phyloP scores from a whole-genome alignment of 2,329 filamentous ascomycete genomes.

The Sporothrix luriei region DNA sequence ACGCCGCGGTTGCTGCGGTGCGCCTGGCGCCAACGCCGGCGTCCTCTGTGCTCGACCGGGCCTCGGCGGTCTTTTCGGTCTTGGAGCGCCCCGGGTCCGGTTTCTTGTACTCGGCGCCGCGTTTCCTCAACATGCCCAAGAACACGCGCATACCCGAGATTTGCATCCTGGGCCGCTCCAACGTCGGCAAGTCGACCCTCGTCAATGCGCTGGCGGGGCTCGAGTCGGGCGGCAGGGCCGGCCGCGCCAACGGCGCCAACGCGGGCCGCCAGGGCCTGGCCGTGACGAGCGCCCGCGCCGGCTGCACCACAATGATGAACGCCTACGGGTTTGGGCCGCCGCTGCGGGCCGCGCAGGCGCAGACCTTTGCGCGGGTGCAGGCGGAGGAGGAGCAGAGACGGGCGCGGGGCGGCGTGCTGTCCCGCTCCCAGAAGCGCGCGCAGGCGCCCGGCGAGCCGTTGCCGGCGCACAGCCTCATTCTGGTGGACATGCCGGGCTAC shows the following conservation, averaged over 20 bases:
- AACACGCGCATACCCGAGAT: conserved; percentile 63
- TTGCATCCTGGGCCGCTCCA: conserved; percentile 81
- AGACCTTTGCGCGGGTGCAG: conserved; percentile 35
- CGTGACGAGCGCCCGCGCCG: conserved; percentile 54
- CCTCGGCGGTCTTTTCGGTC: conserved; percentile 40
- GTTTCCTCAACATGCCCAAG: conserved; percentile 52
- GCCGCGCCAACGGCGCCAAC: conserved; percentile 38
- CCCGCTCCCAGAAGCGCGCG: conserved; percentile 35
- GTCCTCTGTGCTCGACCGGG: conserved; percentile 34
- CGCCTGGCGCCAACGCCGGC: conserved; percentile 34
- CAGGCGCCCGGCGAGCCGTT: conserved; percentile 42
- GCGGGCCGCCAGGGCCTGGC: conserved; percentile 54
- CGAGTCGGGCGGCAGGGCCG: conserved; percentile 37
- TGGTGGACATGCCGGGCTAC: conserved; percentile 49
- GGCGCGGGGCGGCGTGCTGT: conserved; percentile 24
- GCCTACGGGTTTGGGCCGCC: conserved; percentile 57
- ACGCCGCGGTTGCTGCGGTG: neutral
- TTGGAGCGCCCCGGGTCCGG: conserved; percentile 37
- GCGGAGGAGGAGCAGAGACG: conserved; percentile 17
- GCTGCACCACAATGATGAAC: conserved; percentile 59
- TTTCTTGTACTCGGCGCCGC: conserved; percentile 56
- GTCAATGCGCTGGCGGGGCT: conserved; percentile 75
- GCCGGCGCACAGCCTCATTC: conserved; percentile 50
- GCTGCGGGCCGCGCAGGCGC: conserved; percentile 32
- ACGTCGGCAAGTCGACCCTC: conserved; percentile 86